Conservation (phyloP, 2,329 filamentous ascomycete species). For the Botrytis aclada region DNA sequence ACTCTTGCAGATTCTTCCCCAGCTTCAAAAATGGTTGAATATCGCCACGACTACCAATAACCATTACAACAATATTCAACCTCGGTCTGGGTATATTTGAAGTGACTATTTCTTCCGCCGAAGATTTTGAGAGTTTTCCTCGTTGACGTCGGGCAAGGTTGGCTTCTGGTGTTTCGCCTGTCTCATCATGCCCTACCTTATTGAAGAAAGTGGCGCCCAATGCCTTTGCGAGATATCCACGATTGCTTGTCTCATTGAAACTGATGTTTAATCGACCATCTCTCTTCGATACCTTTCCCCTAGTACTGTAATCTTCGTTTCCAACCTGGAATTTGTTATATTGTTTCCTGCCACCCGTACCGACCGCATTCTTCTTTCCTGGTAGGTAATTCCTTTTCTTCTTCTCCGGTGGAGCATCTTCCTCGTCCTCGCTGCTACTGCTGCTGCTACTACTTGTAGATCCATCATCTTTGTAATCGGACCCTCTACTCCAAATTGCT, state of each 20-base stretch:
- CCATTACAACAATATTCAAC: conserved; percentile 78
- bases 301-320: conserved; percentile 63
- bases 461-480: conserved; percentile 18
- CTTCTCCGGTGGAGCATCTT: conserved; percentile 6
- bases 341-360: conserved; percentile 18
- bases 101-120: conserved; percentile 24
- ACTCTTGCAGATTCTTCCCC: conserved; percentile 68
- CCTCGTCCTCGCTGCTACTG: conserved; percentile 31
- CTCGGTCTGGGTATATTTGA: conserved; percentile 22
- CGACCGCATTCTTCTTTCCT: conserved; percentile 9
- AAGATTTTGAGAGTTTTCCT: conserved; percentile 35
- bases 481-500: conserved; percentile 27
- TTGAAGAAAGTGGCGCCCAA: conserved; percentile 62
- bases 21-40: conserved; percentile 77
- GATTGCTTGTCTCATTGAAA: conserved; percentile 66
- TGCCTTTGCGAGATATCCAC: conserved; percentile 70
- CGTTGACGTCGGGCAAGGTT: conserved; percentile 10
- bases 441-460: conserved; percentile 26
- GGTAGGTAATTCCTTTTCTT: conserved; percentile 8
- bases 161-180: conserved; percentile 19
- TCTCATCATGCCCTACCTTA: conserved; percentile 42
- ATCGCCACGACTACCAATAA: conserved; percentile 77
- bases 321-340: conserved; percentile 57
- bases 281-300: conserved; percentile 60
- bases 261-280: conserved; percentile 72